Evolutionary conservation across 1,284 basidiomycete species (phyloP), one percentile per base, ranked within the genome.

Genomic region (Trametes sp.): DNA sequence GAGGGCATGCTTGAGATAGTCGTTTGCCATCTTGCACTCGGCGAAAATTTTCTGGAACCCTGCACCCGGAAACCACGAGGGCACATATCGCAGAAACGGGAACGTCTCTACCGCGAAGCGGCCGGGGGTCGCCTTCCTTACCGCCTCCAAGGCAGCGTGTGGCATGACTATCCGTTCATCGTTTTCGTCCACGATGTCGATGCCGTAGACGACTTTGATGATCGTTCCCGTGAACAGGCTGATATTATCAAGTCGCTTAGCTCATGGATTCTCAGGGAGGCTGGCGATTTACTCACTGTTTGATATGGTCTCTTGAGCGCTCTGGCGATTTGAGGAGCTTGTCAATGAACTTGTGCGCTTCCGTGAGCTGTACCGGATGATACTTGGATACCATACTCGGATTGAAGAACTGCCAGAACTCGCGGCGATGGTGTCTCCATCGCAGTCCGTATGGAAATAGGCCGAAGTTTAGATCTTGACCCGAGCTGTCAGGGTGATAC

Each of bases 401-500:
- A 23, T 62, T 59, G 51, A 72, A 62, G 21, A 65, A 54, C 28
- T 70, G 67, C 53, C 66, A 62, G 14, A 71, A 61, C 11, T 64
- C 36, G 13, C 64, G 68, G 1, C 72, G 61, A n/a, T 63, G 62
- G 1, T 42, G 46, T 16, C 67, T 58, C 73, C 73, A 70, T 26
- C 41, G 46, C 10, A 59, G 52, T 0, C 68, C 64, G 44, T 72
- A 69, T 4, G 52, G 49, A 31, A 66, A 67, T n/a, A 78, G 66
- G 8, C 72, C 73, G 26, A 81, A 69, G 9, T 74, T 68, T 49
- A 73, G 70, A 6, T 69, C 67, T 61, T 74, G 79, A 8, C 75
- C 72, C 9, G 62, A 61, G 2, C 68, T 68, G n/a, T n/a, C 4
- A 19, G 16, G 2, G 16, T n/a, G n/a, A n/a, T n/a, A n/a, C n/a